Percentiles rank a stretch among this genome's conserved stretches.
phyloP scores from a whole-genome alignment of 345 rosid genomes.

The Rubroshorea leprosula region DNA sequence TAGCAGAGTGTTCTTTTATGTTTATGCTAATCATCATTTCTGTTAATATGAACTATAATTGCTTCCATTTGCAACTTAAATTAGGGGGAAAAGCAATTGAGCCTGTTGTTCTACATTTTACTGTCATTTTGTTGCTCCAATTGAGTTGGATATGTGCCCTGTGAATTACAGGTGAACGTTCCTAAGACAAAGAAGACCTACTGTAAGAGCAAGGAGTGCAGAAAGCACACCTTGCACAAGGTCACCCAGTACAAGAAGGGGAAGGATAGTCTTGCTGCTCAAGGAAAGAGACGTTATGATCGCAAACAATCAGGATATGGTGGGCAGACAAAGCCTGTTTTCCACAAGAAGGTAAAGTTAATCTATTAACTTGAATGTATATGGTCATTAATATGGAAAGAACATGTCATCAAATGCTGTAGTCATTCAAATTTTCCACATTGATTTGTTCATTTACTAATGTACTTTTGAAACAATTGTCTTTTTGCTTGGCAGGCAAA shows the following conservation, averaged over 20 bases:
- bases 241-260: conserved; percentile 85
- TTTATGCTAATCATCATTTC: neutral
- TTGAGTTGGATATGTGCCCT: neutral
- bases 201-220: conserved; percentile 79
- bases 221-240: conserved; percentile 73
- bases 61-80: neutral
- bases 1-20: neutral
- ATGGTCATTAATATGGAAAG: neutral
- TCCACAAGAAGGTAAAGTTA: conserved; percentile 64
- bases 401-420: neutral
- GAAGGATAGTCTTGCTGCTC: conserved; percentile 78
- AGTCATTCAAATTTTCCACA: too few relatives aligned
- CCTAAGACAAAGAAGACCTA: conserved; percentile 84
- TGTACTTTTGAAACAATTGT: neutral
- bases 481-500: conserved; percentile 38
- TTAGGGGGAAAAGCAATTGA: neutral
- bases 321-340: conserved; percentile 83
- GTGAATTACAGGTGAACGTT: conserved; percentile 53
- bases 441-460: neutral
- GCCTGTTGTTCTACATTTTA: neutral
- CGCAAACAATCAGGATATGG: conserved; percentile 84
- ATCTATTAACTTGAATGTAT: neutral
- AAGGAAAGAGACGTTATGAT: conserved; percentile 77
- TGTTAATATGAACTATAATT: neutral
- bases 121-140: neutral